These are phyloP conservation scores for Corinectria fuckeliana DNA, from an alignment of 2,329 filamentous ascomycete species.

Conservation along the genomic window DNA sequence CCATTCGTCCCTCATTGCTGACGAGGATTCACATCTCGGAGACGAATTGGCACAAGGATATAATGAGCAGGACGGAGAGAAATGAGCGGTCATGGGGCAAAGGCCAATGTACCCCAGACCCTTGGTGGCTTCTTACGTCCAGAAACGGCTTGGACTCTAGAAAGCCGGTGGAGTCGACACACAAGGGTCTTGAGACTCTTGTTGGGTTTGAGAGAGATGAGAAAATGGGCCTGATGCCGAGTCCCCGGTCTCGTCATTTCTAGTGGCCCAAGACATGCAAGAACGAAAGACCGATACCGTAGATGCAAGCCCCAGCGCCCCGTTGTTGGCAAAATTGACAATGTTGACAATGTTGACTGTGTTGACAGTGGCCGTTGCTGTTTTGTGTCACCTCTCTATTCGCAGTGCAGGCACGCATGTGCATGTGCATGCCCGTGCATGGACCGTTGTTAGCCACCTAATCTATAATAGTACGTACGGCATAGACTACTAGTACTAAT, in stretches of 20 bases:
- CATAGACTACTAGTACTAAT: too few relatives aligned
- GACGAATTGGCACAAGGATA: neutral
- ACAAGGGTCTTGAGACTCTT: slow-evolving; percentile 1
- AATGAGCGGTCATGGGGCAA: slow-evolving; percentile 4
- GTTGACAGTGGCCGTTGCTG: neutral
- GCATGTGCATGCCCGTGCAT: neutral
- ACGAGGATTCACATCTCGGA: too few relatives aligned
- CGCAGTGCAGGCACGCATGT: neutral
- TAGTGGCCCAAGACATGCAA: neutral
- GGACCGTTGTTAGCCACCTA: too few relatives aligned
- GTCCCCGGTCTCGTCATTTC: neutral
- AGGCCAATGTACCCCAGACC: slow-evolving; percentile 33
- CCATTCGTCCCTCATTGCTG: too few relatives aligned
- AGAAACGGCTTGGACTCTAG: slow-evolving; percentile 27
- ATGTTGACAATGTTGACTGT: too few relatives aligned
- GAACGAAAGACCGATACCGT: neutral
- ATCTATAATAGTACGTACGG: too few relatives aligned
- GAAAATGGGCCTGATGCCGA: neutral
- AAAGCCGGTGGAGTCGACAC: slow-evolving; percentile 23
- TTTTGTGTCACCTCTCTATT: slow-evolving; percentile 5
- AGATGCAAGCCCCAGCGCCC: neutral
- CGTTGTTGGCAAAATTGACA: too few relatives aligned
- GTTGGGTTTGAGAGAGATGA: neutral
- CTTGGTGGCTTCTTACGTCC: slow-evolving; percentile 25
- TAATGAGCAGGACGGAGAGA: slow-evolving; percentile 7